Evolutionary conservation across 1,284 basidiomycete genomes (phyloP), one percentile per base, ranked within the genome.

Genomic region (Earliella scabrosa): DNA sequence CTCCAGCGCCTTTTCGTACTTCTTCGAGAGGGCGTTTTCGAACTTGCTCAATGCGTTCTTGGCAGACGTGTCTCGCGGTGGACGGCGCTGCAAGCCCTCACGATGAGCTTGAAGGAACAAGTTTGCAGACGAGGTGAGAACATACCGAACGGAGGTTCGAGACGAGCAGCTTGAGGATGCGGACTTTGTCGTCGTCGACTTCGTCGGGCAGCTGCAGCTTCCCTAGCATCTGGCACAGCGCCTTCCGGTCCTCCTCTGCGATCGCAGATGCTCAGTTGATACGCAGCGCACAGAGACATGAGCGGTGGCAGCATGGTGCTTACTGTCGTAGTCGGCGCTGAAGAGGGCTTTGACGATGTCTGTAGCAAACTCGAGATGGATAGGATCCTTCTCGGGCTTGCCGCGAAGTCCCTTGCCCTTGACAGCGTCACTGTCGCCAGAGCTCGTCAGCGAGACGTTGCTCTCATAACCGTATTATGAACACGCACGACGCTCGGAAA

Each of bases 281-380:
- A n/a, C n/a, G n/a, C 16, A 59, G 41, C 35, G 26, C 26, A 13
- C n/a, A 36, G 7, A 11, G 14, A 40, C 6, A 10, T 18, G 16
- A 18, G 26, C 29, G 7, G 23, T 20, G 26, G 31, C 4, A 21
- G 10, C n/a, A 13, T 35, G n/a, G 20, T 13, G 64, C 69, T 38
- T 44, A 84, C 74, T 86, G 68, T 73, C 74, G 38, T 78, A 68
- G 14, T 80, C 75, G 53, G 71, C 71, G 26, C 73, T 74, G 66
- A 88, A 87, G 50, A 88, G 68, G 2, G 76, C 79, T 65, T 85
- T 83, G 44, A 96, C 73, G 35, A 98, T 81, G 48, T 92, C 87
- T 41, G 85, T 75, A 4, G 89, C 93, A 2, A 98, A 74, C 58
- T 95, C 90, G 20, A 92, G 77, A 67, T 98, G 97, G 2, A 93